A percentile compares a stretch with the other conserved stretches of the same genome.
Conservation (phyloP, 805 yeast species). For the Yamadazyma sp. region DNA sequence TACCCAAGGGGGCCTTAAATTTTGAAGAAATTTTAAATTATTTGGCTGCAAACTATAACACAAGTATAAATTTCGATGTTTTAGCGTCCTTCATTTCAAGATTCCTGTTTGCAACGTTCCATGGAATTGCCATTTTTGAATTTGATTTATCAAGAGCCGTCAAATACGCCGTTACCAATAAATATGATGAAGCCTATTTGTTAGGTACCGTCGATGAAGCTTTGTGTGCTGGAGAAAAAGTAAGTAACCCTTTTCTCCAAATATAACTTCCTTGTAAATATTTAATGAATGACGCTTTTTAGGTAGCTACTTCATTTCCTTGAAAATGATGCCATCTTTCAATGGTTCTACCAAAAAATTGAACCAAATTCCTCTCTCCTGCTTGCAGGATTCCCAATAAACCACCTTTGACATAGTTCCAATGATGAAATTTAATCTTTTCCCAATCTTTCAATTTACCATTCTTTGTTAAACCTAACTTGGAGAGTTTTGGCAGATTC, state of each 20-base stretch:
- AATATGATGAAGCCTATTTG: constrained; percentile 3
- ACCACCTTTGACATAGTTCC: constrained; percentile 28
- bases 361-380: constrained; percentile 16
- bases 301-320: too few species aligned
- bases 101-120: constrained; percentile 3
- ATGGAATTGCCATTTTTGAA: constrained; percentile 4
- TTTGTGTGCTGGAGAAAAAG: constrained; percentile 1
- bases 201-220: constrained; percentile 3
- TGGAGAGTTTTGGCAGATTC: constrained; percentile 32
- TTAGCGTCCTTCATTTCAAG: constrained; percentile 2
- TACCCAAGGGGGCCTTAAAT: constrained; percentile 5
- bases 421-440: constrained; percentile 35
- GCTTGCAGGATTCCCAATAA: constrained; percentile 18
- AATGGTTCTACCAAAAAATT: constrained; percentile 17
- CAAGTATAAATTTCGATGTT: neutral
- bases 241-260: neutral
- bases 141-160: constrained; percentile 1
- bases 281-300: too few species aligned
- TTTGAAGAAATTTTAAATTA: constrained; percentile 1
- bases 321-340: constrained; percentile 22
- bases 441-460: constrained; percentile 30
- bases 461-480: constrained; percentile 28
- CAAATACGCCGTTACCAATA: neutral
- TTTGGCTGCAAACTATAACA: neutral
- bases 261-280: too few species aligned